Conservation (phyloP, 352 stramenopile species). For the Elongisporangium prolatum region DNA sequence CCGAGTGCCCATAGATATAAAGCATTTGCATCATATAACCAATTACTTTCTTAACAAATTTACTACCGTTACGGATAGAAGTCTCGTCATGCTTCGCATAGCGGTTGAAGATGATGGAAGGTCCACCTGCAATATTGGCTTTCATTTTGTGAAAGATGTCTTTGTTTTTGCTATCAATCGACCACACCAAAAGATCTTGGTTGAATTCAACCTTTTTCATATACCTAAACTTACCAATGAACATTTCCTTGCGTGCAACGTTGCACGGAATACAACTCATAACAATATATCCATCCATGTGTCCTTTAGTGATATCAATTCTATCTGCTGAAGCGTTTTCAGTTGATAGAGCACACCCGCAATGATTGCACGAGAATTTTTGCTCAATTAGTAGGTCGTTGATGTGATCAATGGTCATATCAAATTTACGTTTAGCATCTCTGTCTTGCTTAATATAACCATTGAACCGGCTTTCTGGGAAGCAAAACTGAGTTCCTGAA, state of each 20-base stretch:
- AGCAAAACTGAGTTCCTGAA: no score
- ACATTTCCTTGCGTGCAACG: constrained; percentile 20
- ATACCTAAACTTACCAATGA: constrained; percentile 3
- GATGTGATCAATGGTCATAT: no score
- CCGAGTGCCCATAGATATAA: constrained; percentile 14
- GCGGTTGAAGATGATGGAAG: constrained; percentile 16
- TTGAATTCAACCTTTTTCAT: constrained; percentile 5
- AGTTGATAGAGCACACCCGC: constrained; percentile 3
- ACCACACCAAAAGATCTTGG: constrained; percentile 9
- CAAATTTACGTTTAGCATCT: no score
- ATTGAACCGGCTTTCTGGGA: no score
- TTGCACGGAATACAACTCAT: constrained; percentile 22
- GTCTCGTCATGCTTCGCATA: constrained; percentile 12
- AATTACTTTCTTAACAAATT: constrained; percentile 19
- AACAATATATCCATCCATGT: constrained; percentile 4
- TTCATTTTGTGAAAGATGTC: constrained; percentile 18
- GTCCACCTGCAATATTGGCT: constrained; percentile 15
- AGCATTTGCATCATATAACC: constrained; percentile 20
- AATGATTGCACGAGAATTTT: background rate
- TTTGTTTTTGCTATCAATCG: constrained; percentile 12
- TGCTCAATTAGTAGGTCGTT: no score
- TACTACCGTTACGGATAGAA: constrained; percentile 8
- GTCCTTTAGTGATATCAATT: background rate
- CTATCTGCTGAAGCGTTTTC: constrained; percentile 9
- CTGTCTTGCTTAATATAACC: no score